Evolutionary conservation across 1,284 basidiomycete genomes (phyloP).

Genomic region (Cutaneotrichosporon sp.): DNA sequence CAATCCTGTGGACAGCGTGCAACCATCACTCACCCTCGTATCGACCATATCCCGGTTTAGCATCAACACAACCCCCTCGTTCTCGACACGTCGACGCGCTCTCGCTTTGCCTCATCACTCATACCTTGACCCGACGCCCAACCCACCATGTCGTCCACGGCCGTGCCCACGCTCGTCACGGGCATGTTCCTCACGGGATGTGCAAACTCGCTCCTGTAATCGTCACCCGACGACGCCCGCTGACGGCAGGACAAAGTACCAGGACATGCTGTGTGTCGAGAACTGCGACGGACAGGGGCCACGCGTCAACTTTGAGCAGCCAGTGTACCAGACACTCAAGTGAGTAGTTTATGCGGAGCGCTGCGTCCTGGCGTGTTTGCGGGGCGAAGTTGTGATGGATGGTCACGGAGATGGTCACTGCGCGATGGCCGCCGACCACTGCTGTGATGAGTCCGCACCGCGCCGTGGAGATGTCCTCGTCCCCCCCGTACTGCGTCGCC

Average conservation of each 20-base stretch:
- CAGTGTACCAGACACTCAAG: conserved; percentile 85
- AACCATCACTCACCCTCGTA: too few relatives aligned
- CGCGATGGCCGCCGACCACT: too few relatives aligned
- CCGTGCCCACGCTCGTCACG: conserved; percentile 39
- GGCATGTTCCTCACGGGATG: conserved; percentile 54
- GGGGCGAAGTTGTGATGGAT: too few relatives aligned
- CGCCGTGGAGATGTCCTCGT: too few relatives aligned
- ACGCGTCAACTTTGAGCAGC: conserved; percentile 75
- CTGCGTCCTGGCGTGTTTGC: too few relatives aligned
- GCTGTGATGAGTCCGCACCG: too few relatives aligned
- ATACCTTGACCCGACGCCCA: conserved; percentile 4
- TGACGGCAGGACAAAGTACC: conserved; percentile 37
- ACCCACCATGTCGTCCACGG: conserved; percentile 5
- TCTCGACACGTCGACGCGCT: neutral
- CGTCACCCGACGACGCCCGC: neutral
- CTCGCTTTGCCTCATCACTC: neutral
- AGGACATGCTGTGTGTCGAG: conserved; percentile 91
- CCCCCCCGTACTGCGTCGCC: too few relatives aligned
- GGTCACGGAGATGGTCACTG: too few relatives aligned
- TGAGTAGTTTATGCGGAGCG: too few relatives aligned
- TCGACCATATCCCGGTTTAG: neutral
- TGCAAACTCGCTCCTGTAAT: conserved; percentile 45
- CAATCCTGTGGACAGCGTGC: too few relatives aligned
- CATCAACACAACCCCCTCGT: neutral
- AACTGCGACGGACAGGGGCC: conserved; percentile 61